Evolutionary conservation across 345 rosid species (phyloP).

Genomic region (Eucalyptus viminalis): DNA sequence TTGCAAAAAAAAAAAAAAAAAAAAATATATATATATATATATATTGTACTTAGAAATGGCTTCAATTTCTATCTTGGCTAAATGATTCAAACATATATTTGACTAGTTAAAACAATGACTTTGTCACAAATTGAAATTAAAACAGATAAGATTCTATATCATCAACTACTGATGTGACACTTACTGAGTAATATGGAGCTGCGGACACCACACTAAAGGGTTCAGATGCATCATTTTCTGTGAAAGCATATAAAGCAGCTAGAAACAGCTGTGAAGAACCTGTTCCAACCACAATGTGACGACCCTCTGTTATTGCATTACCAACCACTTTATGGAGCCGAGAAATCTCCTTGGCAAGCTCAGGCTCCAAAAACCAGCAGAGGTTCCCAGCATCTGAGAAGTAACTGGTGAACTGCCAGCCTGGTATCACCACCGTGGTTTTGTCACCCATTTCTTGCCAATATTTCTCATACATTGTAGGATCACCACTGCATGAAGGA

Average conservation of each 20-base stretch:
- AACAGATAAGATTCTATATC: background rate
- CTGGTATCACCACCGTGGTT: slow-evolving; percentile 62
- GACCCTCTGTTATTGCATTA: slow-evolving; percentile 60
- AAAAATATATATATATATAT: too few relatives aligned
- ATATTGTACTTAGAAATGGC: background rate
- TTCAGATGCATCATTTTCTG: slow-evolving; percentile 35
- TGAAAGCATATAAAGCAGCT: slow-evolving; percentile 77
- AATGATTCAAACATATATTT: background rate
- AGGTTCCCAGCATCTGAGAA: slow-evolving; percentile 52
- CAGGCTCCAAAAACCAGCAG: slow-evolving; percentile 93
- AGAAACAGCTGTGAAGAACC: slow-evolving; percentile 87
- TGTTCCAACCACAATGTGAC: slow-evolving; percentile 72
- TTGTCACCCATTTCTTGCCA: slow-evolving; percentile 65
- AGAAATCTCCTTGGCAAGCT: slow-evolving; percentile 44
- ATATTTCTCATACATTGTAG: slow-evolving; percentile 69
- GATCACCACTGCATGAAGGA: slow-evolving; percentile 63
- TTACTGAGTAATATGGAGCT: slow-evolving; percentile 74
- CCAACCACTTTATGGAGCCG: slow-evolving; percentile 69
- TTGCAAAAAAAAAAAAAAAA: background rate
- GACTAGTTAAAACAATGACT: background rate
- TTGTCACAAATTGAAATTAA: background rate
- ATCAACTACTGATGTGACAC: slow-evolving; percentile 1
- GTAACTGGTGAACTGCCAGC: slow-evolving; percentile 86
- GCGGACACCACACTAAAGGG: slow-evolving; percentile 77
- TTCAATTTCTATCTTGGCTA: background rate